Conservation (phyloP, 2,329 filamentous ascomycete species). For the Penicillium sp. region DNA sequence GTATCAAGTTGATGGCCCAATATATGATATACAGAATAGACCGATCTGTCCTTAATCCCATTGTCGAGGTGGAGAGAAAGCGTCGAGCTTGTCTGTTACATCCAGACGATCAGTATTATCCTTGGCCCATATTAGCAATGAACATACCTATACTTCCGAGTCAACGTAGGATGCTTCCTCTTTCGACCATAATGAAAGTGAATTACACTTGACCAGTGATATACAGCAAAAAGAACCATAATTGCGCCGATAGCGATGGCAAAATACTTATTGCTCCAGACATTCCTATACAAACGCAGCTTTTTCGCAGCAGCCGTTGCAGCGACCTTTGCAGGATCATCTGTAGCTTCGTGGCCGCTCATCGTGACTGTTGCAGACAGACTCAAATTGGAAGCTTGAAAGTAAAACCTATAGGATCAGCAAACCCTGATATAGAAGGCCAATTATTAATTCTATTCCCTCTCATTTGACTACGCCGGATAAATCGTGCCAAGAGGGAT, state of each 20-base stretch:
- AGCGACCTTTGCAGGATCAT: background rate
- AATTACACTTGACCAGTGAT: slow-evolving; percentile 11
- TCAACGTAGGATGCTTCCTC: background rate
- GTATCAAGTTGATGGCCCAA: slow-evolving; percentile 11
- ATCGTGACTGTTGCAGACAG: background rate
- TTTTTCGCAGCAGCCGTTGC: background rate
- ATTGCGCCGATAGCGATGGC: slow-evolving; percentile 15
- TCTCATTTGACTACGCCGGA: background rate
- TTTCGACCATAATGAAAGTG: slow-evolving; percentile 1
- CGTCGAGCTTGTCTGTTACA: background rate
- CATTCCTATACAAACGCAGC: slow-evolving; percentile 11
- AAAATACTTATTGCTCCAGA: slow-evolving; percentile 16
- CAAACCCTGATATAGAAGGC: background rate
- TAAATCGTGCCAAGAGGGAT: background rate
- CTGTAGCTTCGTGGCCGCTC: background rate
- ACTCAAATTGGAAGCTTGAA: background rate
- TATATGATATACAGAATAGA: slow-evolving; percentile 8
- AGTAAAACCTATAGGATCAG: background rate
- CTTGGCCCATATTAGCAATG: background rate
- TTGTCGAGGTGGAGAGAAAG: background rate
- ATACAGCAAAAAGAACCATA: slow-evolving; percentile 11
- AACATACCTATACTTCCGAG: background rate
- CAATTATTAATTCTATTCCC: background rate
- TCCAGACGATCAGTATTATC: background rate
- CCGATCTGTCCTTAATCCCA: slow-evolving; percentile 5